Evolutionary conservation across 2,329 filamentous ascomycete genomes (phyloP).

Genomic region (Cladosporium sp.): DNA sequence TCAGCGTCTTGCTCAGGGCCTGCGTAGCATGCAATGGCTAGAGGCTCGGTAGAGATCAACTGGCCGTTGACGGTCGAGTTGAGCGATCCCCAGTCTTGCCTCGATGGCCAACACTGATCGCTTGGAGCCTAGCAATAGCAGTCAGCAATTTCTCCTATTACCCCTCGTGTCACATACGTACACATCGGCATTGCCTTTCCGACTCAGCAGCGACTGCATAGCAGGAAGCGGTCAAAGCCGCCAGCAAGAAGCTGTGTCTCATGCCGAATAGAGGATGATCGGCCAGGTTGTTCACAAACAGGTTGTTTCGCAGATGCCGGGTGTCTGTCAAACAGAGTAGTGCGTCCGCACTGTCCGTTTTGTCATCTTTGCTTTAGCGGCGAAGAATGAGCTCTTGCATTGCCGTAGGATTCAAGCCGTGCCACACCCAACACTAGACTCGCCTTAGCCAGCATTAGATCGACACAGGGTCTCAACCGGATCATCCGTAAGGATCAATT

Average conservation of each 20-base stretch:
- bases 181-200: not conserved
- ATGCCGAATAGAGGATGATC: not conserved
- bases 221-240: not conserved
- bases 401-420: no score
- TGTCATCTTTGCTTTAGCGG: not conserved
- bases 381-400: not conserved
- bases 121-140: not conserved
- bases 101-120: constrained; percentile 32
- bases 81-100: constrained; percentile 26
- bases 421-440: no score
- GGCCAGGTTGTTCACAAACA: not conserved
- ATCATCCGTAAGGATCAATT: no score
- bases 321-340: not conserved
- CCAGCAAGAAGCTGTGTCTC: not conserved
- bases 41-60: constrained; percentile 29
- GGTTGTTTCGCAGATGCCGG: not conserved
- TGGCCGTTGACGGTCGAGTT: constrained; percentile 30
- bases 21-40: constrained; percentile 32
- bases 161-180: not conserved
- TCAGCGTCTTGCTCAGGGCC: constrained; percentile 21
- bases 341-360: constrained; percentile 1
- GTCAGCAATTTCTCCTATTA: not conserved
- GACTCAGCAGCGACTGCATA: not conserved
- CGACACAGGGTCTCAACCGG: no score
- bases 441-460: not conserved